phyloP scores from a whole-genome alignment of 2,329 filamentous ascomycete species.

The Gaeumannomyces sp. region DNA sequence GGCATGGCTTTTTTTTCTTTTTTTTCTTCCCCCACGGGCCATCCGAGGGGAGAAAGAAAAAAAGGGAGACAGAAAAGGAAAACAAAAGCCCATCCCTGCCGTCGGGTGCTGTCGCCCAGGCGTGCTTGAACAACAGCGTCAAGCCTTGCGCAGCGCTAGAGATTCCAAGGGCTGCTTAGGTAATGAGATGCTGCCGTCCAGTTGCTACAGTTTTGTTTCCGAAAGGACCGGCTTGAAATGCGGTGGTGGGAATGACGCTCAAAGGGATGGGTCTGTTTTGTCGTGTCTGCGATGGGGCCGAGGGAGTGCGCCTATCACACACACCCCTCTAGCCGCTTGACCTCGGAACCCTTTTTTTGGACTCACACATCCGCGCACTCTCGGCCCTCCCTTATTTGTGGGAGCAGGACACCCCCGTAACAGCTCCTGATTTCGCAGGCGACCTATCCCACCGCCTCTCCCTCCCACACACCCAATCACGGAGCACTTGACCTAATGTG shows the following conservation, averaged over 20 bases:
- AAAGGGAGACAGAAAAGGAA: background rate
- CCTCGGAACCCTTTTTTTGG: constrained; percentile 1
- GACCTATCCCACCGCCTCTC: background rate
- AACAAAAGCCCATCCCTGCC: background rate
- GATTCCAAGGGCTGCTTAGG: background rate
- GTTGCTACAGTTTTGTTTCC: background rate
- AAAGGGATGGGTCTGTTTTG: background rate
- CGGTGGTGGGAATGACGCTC: background rate
- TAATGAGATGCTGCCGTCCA: background rate
- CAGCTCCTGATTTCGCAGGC: constrained; percentile 1
- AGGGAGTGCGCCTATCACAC: background rate
- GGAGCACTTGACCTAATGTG: constrained; percentile 4
- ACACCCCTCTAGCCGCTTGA: background rate
- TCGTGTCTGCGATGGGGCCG: background rate
- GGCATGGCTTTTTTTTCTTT: too few species aligned
- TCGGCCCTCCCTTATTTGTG: background rate
- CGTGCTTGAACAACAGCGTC: background rate
- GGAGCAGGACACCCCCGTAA: background rate
- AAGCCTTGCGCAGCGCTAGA: background rate
- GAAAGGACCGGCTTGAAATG: too few species aligned
- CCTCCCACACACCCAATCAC: background rate
- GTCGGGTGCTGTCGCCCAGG: background rate
- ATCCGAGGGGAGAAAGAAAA: background rate
- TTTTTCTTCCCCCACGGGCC: too few species aligned
- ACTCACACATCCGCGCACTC: background rate